A percentile compares a stretch with the other conserved stretches of the same genome.
Evolutionary conservation across 352 stramenopile species (phyloP).

Genomic region (Albugo laibachii): DNA sequence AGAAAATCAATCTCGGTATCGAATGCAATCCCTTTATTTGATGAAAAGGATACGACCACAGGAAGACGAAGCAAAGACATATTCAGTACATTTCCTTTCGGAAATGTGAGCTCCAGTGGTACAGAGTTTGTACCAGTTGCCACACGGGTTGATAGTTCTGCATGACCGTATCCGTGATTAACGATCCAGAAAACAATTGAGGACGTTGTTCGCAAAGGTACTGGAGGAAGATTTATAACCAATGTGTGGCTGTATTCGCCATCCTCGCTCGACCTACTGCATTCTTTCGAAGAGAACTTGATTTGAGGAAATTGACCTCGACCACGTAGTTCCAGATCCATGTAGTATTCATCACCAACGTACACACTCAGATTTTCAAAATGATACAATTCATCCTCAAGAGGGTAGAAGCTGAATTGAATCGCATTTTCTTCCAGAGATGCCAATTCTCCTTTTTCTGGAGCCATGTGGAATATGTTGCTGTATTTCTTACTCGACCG

Average conservation of each 20-base stretch:
- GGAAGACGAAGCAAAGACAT: slow-evolving; percentile 60
- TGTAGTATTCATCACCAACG: slow-evolving; percentile 50
- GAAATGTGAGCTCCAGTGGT: slow-evolving; percentile 75
- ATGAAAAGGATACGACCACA: slow-evolving; percentile 71
- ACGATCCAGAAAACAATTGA: slow-evolving; percentile 46
- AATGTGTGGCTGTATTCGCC: too few species aligned
- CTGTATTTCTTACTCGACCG: slow-evolving; percentile 3
- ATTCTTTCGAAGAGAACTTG: slow-evolving; percentile 35
- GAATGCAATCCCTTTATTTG: slow-evolving; percentile 77
- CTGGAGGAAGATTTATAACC: slow-evolving; percentile 71
- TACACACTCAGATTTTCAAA: slow-evolving; percentile 55
- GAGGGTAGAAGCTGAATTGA: slow-evolving; percentile 71
- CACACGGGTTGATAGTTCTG: slow-evolving; percentile 74
- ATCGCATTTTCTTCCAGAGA: slow-evolving; percentile 55
- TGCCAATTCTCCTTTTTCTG: slow-evolving; percentile 56
- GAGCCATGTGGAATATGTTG: slow-evolving; percentile 59
- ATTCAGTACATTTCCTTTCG: slow-evolving; percentile 72
- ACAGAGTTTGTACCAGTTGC: slow-evolving; percentile 56
- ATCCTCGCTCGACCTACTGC: slow-evolving; percentile 10
- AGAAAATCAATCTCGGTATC: slow-evolving; percentile 85
- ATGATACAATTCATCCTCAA: slow-evolving; percentile 55
- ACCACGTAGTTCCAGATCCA: slow-evolving; percentile 61
- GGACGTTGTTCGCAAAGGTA: slow-evolving; percentile 69
- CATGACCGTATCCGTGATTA: slow-evolving; percentile 81
- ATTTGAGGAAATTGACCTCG: slow-evolving; percentile 82